Evolutionary conservation across 306 rosid species (phyloP), one percentile per base, ranked within the genome.

Genomic region (Boehmeria nivea): DNA sequence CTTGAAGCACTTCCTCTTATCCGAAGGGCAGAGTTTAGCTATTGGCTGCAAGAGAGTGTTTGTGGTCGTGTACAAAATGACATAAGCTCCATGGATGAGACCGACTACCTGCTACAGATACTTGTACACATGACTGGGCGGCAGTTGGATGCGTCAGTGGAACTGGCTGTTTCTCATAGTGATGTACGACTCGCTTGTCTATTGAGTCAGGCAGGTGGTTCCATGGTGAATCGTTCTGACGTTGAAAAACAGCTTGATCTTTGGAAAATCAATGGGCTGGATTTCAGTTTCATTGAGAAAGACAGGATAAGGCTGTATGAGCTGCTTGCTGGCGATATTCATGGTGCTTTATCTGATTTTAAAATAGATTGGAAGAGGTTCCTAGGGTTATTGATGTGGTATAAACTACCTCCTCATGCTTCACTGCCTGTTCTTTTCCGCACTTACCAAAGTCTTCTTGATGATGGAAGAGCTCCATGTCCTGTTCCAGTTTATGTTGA

Each of bases 41-140:
- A 77, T 72, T 91, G 98, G 98, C 63, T 91, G 82, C 94, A 87
- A 64, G 98, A 87, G 77, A 82, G 94, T 76, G 96, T 91, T 46
- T 69, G 79, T 39, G 71, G 80, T 71, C 88, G 75, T 63, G 85
- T 91, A 64, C 95, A 91, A 75, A 80, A 82, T 61, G 81, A 81
- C 57, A 66, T 80, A 60, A 81, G 85, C 77, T 84, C 89, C 55
- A 73, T 84, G 58, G 59, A 82, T 49, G 95, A 82, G 61, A 76
- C 88, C 54, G 64, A 65, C 64, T 84, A 91, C 78, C 76, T 91
- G 39, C 83, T 81, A 44, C 86, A 83, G 59, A 69, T 87, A 61
- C 79, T 87, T 76, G 69, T 88, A 53, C 82, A 84, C 60, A 67
- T 91, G 56, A 84, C 95, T 39, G 94, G 93, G 63, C 80, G 95